These are phyloP conservation scores for Irpex lacteus DNA, from an alignment of 1,284 basidiomycete species.

Conservation along the genomic window DNA sequence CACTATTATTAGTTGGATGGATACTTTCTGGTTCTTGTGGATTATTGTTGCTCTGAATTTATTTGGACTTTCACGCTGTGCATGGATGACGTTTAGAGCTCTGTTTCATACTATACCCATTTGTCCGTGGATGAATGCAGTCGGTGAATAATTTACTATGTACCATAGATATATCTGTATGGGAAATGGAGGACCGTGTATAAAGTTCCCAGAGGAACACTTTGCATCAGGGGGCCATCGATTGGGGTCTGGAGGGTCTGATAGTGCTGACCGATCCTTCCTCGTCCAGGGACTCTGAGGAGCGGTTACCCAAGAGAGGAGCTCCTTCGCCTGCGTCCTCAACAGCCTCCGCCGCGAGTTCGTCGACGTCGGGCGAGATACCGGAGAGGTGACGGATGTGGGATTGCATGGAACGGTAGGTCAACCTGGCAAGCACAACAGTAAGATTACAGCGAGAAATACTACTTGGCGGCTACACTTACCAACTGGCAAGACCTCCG, in stretches of 20 bases:
- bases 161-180: not conserved
- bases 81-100: too few species aligned
- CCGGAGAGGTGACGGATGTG: slow-evolving; percentile 58
- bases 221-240: slow-evolving; percentile 8
- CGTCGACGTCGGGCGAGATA: slow-evolving; percentile 47
- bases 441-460: slow-evolving; percentile 11
- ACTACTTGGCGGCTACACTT: slow-evolving; percentile 25
- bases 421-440: slow-evolving; percentile 39
- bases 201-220: not conserved
- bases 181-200: not conserved
- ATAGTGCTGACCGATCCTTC: slow-evolving; percentile 12
- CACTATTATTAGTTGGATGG: slow-evolving; percentile 65
- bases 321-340: slow-evolving; percentile 63
- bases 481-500: slow-evolving; percentile 64
- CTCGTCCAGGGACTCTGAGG: slow-evolving; percentile 20
- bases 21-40: not conserved
- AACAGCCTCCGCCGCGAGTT: slow-evolving; percentile 57
- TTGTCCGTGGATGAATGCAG: not conserved
- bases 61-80: too few species aligned
- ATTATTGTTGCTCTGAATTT: too few species aligned
- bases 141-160: not conserved
- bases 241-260: slow-evolving; percentile 6
- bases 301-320: slow-evolving; percentile 47
- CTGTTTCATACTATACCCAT: slow-evolving; percentile 3
- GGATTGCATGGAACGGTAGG: slow-evolving; percentile 60